Evolutionary conservation across 2,329 filamentous ascomycete species (phyloP).

Genomic region (Claviceps pazoutovae): DNA sequence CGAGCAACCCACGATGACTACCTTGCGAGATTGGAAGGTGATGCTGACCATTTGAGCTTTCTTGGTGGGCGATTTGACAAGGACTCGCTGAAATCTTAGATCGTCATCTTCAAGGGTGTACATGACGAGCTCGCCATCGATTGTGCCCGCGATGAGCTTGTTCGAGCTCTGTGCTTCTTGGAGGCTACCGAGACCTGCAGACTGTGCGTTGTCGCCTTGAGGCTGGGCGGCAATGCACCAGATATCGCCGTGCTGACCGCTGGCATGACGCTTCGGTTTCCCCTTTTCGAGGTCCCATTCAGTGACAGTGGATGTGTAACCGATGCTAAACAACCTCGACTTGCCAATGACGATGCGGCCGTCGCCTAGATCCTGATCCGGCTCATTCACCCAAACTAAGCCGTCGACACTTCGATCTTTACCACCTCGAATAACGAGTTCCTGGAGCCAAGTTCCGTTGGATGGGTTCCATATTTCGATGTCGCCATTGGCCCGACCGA

Average conservation of each 20-base stretch:
- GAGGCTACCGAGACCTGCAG: constrained; percentile 2
- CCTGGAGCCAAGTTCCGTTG: constrained; percentile 74
- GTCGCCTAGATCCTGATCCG: constrained; percentile 52
- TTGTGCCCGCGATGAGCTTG: constrained; percentile 75
- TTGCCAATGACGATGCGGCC: constrained; percentile 52
- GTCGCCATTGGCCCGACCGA: constrained; percentile 87
- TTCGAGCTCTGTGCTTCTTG: constrained; percentile 24
- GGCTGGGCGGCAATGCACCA: constrained; percentile 94
- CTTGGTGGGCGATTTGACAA: constrained; percentile 66
- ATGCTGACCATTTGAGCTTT: constrained; percentile 84
- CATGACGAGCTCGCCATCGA: constrained; percentile 77
- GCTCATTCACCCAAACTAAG: constrained; percentile 80
- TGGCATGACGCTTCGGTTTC: constrained; percentile 64
- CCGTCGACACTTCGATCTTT: constrained; percentile 81
- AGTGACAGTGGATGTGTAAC: constrained; percentile 80
- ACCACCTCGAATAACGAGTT: constrained; percentile 71
- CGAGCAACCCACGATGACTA: constrained; percentile 82
- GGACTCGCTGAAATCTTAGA: constrained; percentile 61
- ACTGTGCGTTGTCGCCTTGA: constrained; percentile 11
- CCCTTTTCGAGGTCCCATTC: constrained; percentile 87
- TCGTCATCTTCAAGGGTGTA: constrained; percentile 78
- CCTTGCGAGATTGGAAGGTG: constrained; percentile 71
- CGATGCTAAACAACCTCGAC: constrained; percentile 87
- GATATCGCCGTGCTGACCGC: constrained; percentile 87
- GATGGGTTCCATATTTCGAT: constrained; percentile 96